Evolutionary conservation across 345 rosid genomes (phyloP).

Genomic region (Brassica rapa): DNA sequence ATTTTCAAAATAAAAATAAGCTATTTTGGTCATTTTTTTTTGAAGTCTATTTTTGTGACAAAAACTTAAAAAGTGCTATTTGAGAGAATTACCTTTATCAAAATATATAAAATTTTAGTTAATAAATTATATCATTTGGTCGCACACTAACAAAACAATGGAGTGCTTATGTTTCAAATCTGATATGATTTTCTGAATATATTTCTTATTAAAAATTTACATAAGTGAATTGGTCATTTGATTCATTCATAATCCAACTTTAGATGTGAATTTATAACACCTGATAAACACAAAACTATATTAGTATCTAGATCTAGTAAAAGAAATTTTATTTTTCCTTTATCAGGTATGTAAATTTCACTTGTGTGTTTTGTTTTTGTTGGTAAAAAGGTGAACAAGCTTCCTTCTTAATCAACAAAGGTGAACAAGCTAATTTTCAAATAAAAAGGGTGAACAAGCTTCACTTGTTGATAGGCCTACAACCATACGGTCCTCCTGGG

Average conservation of each 20-base stretch:
- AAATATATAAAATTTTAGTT: background rate
- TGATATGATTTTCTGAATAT: background rate
- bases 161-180: background rate
- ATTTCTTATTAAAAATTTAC: background rate
- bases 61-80: no score
- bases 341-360: background rate
- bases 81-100: no score
- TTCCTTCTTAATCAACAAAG: no score
- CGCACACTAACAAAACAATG: background rate
- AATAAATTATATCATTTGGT: background rate
- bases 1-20: no score
- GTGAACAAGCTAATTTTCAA: no score
- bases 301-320: background rate
- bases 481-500: background rate
- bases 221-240: background rate
- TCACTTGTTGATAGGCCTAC: background rate
- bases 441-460: background rate
- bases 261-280: background rate
- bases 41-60: no score
- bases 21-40: no score
- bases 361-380: background rate
- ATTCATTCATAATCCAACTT: background rate
- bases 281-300: background rate
- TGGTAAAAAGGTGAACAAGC: background rate
- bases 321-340: background rate